phyloP scores from a whole-genome alignment of 78 protist genomes.

The Dictyostelium citrinum region DNA sequence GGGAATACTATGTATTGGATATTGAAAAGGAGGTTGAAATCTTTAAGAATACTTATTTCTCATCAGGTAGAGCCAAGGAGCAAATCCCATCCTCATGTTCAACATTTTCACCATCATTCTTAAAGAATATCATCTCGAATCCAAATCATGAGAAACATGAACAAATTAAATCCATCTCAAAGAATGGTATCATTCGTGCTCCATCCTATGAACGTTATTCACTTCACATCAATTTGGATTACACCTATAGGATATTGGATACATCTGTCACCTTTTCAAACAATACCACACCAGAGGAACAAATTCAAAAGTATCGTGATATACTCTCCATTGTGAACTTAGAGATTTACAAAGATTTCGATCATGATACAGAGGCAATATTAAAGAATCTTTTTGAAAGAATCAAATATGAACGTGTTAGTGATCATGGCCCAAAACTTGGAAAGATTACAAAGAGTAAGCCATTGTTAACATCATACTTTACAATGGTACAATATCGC shows the following conservation, averaged over 20 bases:
- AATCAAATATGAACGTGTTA: slow-evolving; percentile 63
- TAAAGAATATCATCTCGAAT: slow-evolving; percentile 20
- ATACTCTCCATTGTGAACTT: slow-evolving; percentile 24
- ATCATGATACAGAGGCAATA: slow-evolving; percentile 46
- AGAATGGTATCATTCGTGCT: slow-evolving; percentile 31
- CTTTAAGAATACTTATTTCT: slow-evolving; percentile 27
- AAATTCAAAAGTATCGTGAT: slow-evolving; percentile 53
- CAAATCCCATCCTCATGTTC: not conserved
- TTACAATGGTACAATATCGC: slow-evolving; percentile 3
- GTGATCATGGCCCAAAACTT: slow-evolving; percentile 46
- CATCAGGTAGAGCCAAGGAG: not conserved
- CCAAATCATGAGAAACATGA: slow-evolving; percentile 1
- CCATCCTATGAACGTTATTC: slow-evolving; percentile 40
- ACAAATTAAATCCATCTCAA: slow-evolving; percentile 14
- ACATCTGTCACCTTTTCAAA: not conserved
- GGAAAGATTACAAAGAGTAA: not conserved
- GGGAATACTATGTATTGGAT: slow-evolving; percentile 91
- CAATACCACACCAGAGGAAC: slow-evolving; percentile 6
- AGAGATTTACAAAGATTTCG: slow-evolving; percentile 52
- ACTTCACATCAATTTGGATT: slow-evolving; percentile 1
- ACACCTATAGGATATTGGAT: slow-evolving; percentile 2
- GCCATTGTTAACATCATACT: slow-evolving; percentile 48
- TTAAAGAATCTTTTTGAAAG: slow-evolving; percentile 37
- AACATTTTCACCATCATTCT: slow-evolving; percentile 24
- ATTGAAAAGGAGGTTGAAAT: slow-evolving; percentile 64